Evolutionary conservation across 2,329 filamentous ascomycete species (phyloP), one percentile per base, ranked within the genome.

Genomic region (Pezicula neosporulosa): DNA sequence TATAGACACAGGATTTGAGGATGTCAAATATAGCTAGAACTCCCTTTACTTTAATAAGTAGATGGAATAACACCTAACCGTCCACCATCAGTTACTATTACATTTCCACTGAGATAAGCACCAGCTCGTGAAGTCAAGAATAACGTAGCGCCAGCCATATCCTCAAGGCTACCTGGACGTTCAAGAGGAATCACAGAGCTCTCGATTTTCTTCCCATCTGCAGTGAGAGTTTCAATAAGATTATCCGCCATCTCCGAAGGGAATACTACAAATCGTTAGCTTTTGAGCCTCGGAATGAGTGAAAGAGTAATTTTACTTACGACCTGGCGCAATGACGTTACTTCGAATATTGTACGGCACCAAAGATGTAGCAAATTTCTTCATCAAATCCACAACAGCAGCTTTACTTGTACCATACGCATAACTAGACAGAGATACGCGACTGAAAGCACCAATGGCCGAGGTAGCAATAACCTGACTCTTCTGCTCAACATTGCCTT

Each of bases 401-500:
- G 85, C 87, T 70, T 93, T 93, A 53, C 82, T 85, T 15, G 87
- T 81, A 18, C 87, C 88, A 66, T 92, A 92, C 1, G 83, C 82
- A 67, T 85, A 92, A 42, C 90, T 88, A 21, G 86, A 88, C 38
- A 89, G 85, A 0, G 86, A 77, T 46, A 80, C 74, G 61, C 87
- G 85, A 70, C 90, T 87, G 53, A 90, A 85, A 0, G 81, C 85
- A 0, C 78, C 86, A 65, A 93, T 90, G 15, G 80, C 86, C 52
- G 83, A 84, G 44, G 87, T 87, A 42, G 89, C 86, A 50, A 94
- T 80, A 28, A 83, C 71, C 64, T 82, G 79, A 19, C 75, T 76
- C 10, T 66, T 70, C 63, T 77, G 74, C 28, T 71, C 71, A 30
- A 83, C 70, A 47, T 80, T 82, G 7, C 78, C 73, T 44, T 74